Evolutionary conservation across 257 asterid genomes (phyloP).

Genomic region (Euphrasia confusa): DNA sequence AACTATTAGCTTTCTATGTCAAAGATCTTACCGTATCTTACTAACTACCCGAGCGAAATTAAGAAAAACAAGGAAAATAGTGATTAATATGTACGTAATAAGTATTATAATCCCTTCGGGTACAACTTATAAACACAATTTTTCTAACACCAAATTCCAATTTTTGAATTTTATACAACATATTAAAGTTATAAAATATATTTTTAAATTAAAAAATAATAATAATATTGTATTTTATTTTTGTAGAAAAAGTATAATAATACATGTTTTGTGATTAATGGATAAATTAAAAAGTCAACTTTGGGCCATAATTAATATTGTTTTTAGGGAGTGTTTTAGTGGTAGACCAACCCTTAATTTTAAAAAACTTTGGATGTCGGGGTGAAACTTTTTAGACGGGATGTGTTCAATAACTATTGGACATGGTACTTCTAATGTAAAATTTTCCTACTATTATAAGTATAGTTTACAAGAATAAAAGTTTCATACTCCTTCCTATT

Average conservation of each 20-base stretch:
- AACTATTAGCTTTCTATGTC: conserved; percentile 36
- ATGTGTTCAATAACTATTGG: conserved; percentile 7
- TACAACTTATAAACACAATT: too few species aligned
- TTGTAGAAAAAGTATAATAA: too few species aligned
- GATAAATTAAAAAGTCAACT: conserved; percentile 24
- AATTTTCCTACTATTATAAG: neutral
- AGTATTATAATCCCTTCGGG: too few species aligned
- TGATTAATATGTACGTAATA: too few species aligned
- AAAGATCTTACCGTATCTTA: conserved; percentile 73
- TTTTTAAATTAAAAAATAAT: too few species aligned
- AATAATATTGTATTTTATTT: too few species aligned
- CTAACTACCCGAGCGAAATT: conserved; percentile 51
- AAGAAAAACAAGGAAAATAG: too few species aligned
- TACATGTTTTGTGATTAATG: neutral
- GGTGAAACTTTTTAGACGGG: conserved; percentile 11
- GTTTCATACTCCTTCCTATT: too few species aligned
- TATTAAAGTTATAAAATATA: too few species aligned
- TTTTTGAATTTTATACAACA: too few species aligned
- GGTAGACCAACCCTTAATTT: conserved; percentile 18
- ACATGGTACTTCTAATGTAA: neutral
- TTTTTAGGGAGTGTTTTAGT: conserved; percentile 23
- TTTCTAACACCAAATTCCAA: too few species aligned
- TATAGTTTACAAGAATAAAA: too few species aligned
- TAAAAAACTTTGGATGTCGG: conserved; percentile 15
- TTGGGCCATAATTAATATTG: conserved; percentile 19